phyloP scores from a whole-genome alignment of 2,329 filamentous ascomycete genomes.

The Phialocephala subalpina region DNA sequence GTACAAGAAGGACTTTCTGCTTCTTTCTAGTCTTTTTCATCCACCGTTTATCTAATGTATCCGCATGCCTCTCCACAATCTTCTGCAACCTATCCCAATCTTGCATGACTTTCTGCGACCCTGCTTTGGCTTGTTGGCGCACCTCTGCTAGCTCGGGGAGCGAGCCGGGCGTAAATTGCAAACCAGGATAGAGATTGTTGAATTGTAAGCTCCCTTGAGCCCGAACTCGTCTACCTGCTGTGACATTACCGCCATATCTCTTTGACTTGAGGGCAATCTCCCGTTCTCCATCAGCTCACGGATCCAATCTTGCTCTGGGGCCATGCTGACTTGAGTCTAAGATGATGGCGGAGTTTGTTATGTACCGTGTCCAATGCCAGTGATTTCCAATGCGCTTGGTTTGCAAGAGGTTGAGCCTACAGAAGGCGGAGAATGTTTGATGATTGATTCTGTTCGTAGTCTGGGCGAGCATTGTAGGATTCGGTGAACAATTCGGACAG shows the following conservation, averaged over 20 bases:
- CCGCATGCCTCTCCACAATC: conserved; percentile 59
- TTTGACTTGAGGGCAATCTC: neutral
- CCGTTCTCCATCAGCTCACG: neutral
- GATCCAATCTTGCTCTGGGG: too few relatives aligned
- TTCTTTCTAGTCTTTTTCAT: conserved; percentile 55
- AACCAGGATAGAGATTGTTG: conserved; percentile 19
- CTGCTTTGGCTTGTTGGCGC: conserved; percentile 10
- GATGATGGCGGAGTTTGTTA: too few relatives aligned
- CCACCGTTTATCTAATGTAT: conserved; percentile 48
- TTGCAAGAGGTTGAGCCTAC: too few relatives aligned
- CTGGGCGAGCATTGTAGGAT: too few relatives aligned
- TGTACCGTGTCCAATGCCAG: too few relatives aligned
- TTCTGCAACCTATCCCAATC: conserved; percentile 13
- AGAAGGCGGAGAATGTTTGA: too few relatives aligned
- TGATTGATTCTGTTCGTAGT: too few relatives aligned
- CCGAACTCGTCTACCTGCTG: conserved; percentile 12
- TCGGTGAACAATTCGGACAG: too few relatives aligned
- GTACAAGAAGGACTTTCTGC: conserved; percentile 53
- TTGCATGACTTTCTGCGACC: conserved; percentile 11
- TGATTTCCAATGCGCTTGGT: too few relatives aligned
- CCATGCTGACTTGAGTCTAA: too few relatives aligned
- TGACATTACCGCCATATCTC: neutral
- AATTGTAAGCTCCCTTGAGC: conserved; percentile 17
- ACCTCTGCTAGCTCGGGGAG: conserved; percentile 5
- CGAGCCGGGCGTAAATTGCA: neutral